phyloP scores from a whole-genome alignment of 768 basidiomycete species.

The Xerocomus spinulosus region DNA sequence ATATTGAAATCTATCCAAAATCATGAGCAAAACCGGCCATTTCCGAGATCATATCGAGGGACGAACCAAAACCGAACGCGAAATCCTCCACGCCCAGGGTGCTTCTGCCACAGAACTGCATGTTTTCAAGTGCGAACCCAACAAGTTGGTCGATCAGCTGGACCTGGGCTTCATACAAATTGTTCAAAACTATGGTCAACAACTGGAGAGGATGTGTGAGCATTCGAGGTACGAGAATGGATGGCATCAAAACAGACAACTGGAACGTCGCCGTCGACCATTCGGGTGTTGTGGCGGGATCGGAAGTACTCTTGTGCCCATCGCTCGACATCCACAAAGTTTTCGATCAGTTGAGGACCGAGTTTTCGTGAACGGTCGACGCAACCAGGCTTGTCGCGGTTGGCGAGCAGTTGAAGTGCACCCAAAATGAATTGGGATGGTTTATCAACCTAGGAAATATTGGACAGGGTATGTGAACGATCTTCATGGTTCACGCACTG shows the following conservation, averaged over 20 bases:
- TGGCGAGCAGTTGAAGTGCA: slow-evolving; percentile 26
- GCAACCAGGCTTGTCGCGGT: slow-evolving; percentile 17
- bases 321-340: slow-evolving; percentile 25
- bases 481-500: slow-evolving; percentile 10
- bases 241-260: slow-evolving; percentile 12
- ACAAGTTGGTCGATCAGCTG: slow-evolving; percentile 27
- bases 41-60: neutral
- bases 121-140: slow-evolving; percentile 21
- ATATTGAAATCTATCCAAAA: slow-evolving; percentile 23
- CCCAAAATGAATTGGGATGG: slow-evolving; percentile 24
- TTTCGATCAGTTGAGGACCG: slow-evolving; percentile 30
- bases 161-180: slow-evolving; percentile 29
- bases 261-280: slow-evolving; percentile 15
- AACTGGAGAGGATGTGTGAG: slow-evolving; percentile 13
- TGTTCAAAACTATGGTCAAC: slow-evolving; percentile 27
- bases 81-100: slow-evolving; percentile 23
- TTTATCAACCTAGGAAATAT: slow-evolving; percentile 21
- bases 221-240: neutral
- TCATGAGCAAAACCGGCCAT: neutral
- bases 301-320: slow-evolving; percentile 30
- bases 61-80: slow-evolving; percentile 28
- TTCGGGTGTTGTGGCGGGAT: slow-evolving; percentile 11
- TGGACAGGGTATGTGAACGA: neutral
- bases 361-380: slow-evolving; percentile 17
- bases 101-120: slow-evolving; percentile 17